Evolutionary conservation across 2,329 filamentous ascomycete genomes (phyloP).

Genomic region (Mycosphaerella arachidis): DNA sequence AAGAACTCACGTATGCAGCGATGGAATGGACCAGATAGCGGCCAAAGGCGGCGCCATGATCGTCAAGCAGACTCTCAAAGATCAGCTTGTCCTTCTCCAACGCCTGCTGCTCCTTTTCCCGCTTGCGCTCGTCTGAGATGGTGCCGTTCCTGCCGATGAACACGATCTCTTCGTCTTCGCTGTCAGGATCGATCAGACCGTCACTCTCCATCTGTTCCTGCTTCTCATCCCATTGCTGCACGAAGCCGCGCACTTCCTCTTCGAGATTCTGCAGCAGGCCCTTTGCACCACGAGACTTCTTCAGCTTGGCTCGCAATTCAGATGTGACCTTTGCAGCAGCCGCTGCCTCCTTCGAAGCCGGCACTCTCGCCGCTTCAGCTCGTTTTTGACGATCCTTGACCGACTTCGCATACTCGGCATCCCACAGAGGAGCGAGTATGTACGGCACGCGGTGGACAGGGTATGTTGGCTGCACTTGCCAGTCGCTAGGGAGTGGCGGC

Average conservation of each 20-base stretch:
- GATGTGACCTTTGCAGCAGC: constrained; percentile 60
- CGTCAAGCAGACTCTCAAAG: constrained; percentile 73
- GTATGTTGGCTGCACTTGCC: constrained; percentile 76
- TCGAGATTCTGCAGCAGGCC: constrained; percentile 79
- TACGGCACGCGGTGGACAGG: constrained; percentile 76
- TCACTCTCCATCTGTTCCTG: constrained; percentile 44
- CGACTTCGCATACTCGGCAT: constrained; percentile 48
- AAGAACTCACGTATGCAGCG: constrained; percentile 59
- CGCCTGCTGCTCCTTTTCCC: constrained; percentile 50
- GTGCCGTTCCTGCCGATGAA: constrained; percentile 70
- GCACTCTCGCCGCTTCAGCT: constrained; percentile 45
- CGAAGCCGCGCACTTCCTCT: constrained; percentile 73
- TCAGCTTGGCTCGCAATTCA: constrained; percentile 74
- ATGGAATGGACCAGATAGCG: constrained; percentile 93
- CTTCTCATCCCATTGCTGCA: constrained; percentile 56
- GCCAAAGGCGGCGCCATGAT: constrained; percentile 74
- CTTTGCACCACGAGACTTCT: constrained; percentile 73
- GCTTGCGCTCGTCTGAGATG: constrained; percentile 55
- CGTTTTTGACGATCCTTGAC: constrained; percentile 32
- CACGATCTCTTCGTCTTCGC: constrained; percentile 80
- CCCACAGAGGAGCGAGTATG: constrained; percentile 83
- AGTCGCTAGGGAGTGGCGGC: constrained; percentile 77
- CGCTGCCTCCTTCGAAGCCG: constrained; percentile 46
- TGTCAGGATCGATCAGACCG: constrained; percentile 45
- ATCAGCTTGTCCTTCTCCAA: constrained; percentile 65